Percentiles rank a stretch among this genome's conserved stretches.
Conservation (phyloP, 192 early-diverging fungal genomes). For the Obelidium mucronatum region DNA sequence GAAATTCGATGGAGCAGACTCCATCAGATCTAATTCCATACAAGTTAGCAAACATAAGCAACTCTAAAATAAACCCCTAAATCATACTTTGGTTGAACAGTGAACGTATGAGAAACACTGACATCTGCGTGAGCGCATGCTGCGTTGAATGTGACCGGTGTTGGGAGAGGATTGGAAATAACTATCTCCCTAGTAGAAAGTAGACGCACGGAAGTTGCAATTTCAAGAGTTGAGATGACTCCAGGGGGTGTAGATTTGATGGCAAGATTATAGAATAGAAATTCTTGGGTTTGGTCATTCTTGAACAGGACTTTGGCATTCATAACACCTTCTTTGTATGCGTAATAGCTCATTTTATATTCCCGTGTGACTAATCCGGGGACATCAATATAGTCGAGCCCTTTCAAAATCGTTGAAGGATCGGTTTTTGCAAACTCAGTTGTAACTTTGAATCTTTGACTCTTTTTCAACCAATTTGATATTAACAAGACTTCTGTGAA, state of each 20-base stretch:
- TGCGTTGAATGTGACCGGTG: conserved; percentile 53
- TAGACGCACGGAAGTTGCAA: conserved; percentile 55
- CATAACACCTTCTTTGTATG: conserved; percentile 64
- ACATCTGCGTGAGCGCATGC: conserved; percentile 57
- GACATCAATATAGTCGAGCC: conserved; percentile 66
- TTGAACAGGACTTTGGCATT: conserved; percentile 62
- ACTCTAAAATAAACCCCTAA: not conserved
- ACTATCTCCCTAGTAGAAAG: conserved; percentile 43
- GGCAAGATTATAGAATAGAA: conserved; percentile 56
- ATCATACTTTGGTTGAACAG: conserved; percentile 59
- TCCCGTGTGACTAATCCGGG: conserved; percentile 55
- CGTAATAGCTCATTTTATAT: conserved; percentile 67
- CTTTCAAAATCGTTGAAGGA: conserved; percentile 61
- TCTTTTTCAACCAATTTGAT: conserved; percentile 62
- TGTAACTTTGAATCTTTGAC: conserved; percentile 60
- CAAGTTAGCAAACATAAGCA: conserved; percentile 3
- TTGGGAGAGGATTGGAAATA: conserved; percentile 59
- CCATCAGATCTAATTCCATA: conserved; percentile 47
- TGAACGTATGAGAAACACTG: conserved; percentile 54
- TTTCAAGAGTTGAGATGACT: conserved; percentile 56
- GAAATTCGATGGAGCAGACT: conserved; percentile 52
- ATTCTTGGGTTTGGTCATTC: conserved; percentile 69
- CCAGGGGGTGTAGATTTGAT: conserved; percentile 64
- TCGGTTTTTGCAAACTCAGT: conserved; percentile 64
- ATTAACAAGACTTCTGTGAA: conserved; percentile 60